Base-by-base conservation (phyloP, 1,139 yeast genomes). In the Suhomyces panamericanus region DNA sequence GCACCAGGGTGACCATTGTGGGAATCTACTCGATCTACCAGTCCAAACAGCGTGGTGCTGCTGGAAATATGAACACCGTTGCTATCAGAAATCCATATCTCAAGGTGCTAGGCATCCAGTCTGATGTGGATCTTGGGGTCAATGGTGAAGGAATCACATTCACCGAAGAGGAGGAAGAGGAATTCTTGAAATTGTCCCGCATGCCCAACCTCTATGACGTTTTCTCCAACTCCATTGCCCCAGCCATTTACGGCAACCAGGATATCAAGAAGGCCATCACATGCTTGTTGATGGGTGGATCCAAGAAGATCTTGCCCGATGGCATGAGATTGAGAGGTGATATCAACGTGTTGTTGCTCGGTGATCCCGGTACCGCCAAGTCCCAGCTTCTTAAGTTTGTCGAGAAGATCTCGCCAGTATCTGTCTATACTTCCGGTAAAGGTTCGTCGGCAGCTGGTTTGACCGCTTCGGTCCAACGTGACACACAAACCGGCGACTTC, bases 381-480 rank as follows among this genome's bases (percentile, higher is more conserved):
- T 93, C 99, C 11, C 99, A 93, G 71, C 71, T 93, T 49, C 77
- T 93, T 58, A 93, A 95, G 63, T 93, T 91, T 57, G 98, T 90
- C 17, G 98, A 93, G 62, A 91, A 93, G 61, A 90, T 88, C 16
- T 83, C 96, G 7, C 99, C 99, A 4, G 90, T 93, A 50, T 83
- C 98, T 1, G 93, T 93, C 35, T 93, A 93, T 63, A 93, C 99
- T 1, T 90, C 98, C 0, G 99, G 99, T 73, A 93, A 93, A 62
- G 99, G 99, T 58, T 93, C 99, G 0, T 91, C 98, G 16, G 99
- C 99, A 2, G 99, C 98, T 5, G 99, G 99, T 81, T 78, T 93
- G 66, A 93, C 99, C 1, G 99, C 99, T 0, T 87, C 96, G 11
- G 98, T 93, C 24, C 99, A 93, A 67, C 78, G 98, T 63, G 98